Evolutionary conservation across 2,329 filamentous ascomycete genomes (phyloP), one percentile per base, ranked within the genome.

Genomic region (Cyanodermella asteris): DNA sequence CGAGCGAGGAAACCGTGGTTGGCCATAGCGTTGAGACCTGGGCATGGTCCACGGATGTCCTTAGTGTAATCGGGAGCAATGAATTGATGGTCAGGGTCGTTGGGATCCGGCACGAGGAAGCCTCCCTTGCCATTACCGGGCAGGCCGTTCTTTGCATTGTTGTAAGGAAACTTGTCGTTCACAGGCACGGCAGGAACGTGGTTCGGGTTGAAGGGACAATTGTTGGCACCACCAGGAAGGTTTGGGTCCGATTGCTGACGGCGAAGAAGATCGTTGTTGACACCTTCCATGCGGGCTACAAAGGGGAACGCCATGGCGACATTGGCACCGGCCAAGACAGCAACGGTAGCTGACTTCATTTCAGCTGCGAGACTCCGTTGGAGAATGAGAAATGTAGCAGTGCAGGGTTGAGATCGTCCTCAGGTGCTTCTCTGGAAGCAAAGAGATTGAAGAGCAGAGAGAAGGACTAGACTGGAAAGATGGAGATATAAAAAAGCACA

Each of bases 1-100:
- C 44, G 46, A 14, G 50, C 42, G 5, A 54, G 37, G 39, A 54
- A 55, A 35, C 28, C 42, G 34, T 52, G 49, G 29, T 55, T 55
- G 7, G 51, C 51, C 11, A 47, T 47, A 8, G 47, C 40, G 24
- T 55, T 54, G 20, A 53, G 30, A 13, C 49, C 50, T 7, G 51
- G 51, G 31, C 51, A 55, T 18, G 41, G 43, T 7, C 49, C 50
- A 24, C 49, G 46, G 23, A 55, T 49, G 29, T 56, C 53, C 9
- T 35, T 40, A 3, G 38, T 29, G n/a, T n/a, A n/a, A 3, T 36
- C 38, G 4, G 51, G 50, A 8, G 48, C 42, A 11, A 41, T 31
- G 24, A 47, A 55, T 24, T 39, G 21, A 35, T 51, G 41, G 5
- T 45, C 49, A 13, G 32, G 42, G 26, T 55, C 51, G 9, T 46